Percentiles rank a stretch among this genome's conserved stretches.
Conservation (phyloP, 305 asterid genomes). For the Striga hermonthica region DNA sequence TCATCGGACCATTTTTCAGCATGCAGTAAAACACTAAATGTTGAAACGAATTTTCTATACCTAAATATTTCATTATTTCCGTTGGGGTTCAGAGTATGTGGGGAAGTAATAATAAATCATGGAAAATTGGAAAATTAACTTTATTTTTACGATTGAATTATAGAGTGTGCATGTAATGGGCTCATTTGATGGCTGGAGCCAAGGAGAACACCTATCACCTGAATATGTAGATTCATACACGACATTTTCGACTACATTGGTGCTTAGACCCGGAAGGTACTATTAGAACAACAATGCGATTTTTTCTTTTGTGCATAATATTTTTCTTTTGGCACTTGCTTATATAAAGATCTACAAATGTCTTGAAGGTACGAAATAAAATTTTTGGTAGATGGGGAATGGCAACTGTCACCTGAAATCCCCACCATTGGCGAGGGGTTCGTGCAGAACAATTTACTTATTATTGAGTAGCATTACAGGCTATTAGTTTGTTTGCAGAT, state of each 20-base stretch:
- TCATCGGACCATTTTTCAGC: no score
- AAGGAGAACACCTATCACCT: conserved; percentile 77
- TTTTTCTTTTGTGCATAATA: conserved; percentile 14
- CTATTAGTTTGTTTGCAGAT: no score
- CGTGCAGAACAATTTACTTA: conserved; percentile 68
- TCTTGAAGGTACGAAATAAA: conserved; percentile 76
- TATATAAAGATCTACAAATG: conserved; percentile 23
- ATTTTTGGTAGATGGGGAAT: conserved; percentile 81
- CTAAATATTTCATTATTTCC: no score
- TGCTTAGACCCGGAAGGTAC: conserved; percentile 92
- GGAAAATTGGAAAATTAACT: conserved; percentile 22
- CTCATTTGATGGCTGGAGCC: conserved; percentile 85
- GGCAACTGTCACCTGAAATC: conserved; percentile 66
- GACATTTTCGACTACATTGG: conserved; percentile 61
- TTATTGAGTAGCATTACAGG: conserved; percentile 48
- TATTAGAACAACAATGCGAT: conserved; percentile 1
- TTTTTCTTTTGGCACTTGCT: background rate
- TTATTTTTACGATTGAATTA: conserved; percentile 22
- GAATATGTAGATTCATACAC: conserved; percentile 69
- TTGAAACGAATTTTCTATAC: no score
- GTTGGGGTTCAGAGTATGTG: no score
- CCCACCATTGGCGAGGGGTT: conserved; percentile 74
- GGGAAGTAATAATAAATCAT: background rate
- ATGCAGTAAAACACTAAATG: no score
- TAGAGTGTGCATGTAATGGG: conserved; percentile 96